These are phyloP conservation scores for Boletus patriciae DNA, from an alignment of 768 basidiomycete species.

Conservation along the genomic window DNA sequence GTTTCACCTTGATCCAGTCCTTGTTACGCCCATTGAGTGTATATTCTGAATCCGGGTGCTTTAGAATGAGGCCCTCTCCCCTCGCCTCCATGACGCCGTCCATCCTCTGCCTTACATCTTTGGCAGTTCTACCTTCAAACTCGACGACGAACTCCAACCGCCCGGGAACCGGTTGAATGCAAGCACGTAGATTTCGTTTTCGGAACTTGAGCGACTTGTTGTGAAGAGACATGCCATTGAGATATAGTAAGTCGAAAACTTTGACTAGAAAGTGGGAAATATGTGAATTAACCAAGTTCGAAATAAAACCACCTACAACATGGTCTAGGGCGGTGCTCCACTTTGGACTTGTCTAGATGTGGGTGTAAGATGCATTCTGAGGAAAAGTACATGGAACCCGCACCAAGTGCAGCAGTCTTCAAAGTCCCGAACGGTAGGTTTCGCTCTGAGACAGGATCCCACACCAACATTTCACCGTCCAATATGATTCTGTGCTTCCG, in stretches of 20 bases:
- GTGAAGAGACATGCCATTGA: conserved; percentile 80
- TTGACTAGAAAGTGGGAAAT: conserved; percentile 65
- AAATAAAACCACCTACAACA: conserved; percentile 64
- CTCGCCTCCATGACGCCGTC: conserved; percentile 79
- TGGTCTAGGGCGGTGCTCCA: conserved; percentile 75
- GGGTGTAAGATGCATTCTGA: not conserved
- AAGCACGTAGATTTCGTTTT: conserved; percentile 71
- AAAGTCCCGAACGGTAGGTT: conserved; percentile 91
- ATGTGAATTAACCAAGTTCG: not conserved
- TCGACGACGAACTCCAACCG: conserved; percentile 78
- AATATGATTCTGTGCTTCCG: conserved; percentile 69
- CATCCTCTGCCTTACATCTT: conserved; percentile 80
- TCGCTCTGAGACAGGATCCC: conserved; percentile 87
- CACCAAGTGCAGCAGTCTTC: conserved; percentile 89
- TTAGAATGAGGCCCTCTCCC: conserved; percentile 93
- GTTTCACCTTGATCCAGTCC: conserved; percentile 95
- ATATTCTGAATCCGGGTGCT: conserved; percentile 80
- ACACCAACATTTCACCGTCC: conserved; percentile 98
- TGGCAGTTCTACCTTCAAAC: conserved; percentile 70
- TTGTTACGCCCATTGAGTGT: conserved; percentile 82
- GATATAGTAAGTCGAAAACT: conserved; percentile 89
- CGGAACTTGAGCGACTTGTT: conserved; percentile 71
- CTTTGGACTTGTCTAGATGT: conserved; percentile 65
- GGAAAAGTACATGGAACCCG: conserved; percentile 9
- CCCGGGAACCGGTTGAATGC: conserved; percentile 68